Evolutionary conservation across 73 alveolate genomes (phyloP), one percentile per base, ranked within the genome.

Genomic region (Urostyla sp.): DNA sequence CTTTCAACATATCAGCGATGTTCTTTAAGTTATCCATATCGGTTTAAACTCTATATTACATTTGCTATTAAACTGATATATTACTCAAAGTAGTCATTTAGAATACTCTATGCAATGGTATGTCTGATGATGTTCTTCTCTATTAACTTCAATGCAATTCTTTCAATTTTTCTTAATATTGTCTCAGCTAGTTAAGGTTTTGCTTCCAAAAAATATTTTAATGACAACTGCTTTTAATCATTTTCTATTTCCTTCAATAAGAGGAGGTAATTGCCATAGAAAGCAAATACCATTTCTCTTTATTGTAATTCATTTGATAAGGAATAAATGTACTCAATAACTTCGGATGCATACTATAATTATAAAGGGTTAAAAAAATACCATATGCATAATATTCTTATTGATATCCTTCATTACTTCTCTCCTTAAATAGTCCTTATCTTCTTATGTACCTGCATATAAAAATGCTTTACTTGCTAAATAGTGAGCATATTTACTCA

Each of bases 401-500:
- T 51, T 44, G 72, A 86, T 67, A 23, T 66, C 73, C 24, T 48
- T 31, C 27, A 80, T 84, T 32, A 91, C 88, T 30, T 36, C 49
- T 0, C 79, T 74, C 31, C 91, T 60, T 78, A 90, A 45, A 48
- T 85, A 67, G 54, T 79, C 72, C 72, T 79, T 93, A 49, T 76
- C 80, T 75, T 90, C 95, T 10, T 75, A 77, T 67, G 72, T 87
- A 38, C 83, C 91, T 6, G 95, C 86, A 61, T 88, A 85, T 67
- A 85, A 76, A 66, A 74, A 85, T 23, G 93, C 88, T 66, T 87
- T 94, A 43, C 84, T 67, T 23, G 97, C 95, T 75, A 94, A 80
- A 87, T 94, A 89, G 60, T 91, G 88, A 11, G 98, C 90, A 74
- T 94, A 94, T 87, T 94, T 94, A 1, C 86, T 80, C 37, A 81